Conservation (phyloP, 2,329 filamentous ascomycete genomes). For the Botrytis fragariae region DNA sequence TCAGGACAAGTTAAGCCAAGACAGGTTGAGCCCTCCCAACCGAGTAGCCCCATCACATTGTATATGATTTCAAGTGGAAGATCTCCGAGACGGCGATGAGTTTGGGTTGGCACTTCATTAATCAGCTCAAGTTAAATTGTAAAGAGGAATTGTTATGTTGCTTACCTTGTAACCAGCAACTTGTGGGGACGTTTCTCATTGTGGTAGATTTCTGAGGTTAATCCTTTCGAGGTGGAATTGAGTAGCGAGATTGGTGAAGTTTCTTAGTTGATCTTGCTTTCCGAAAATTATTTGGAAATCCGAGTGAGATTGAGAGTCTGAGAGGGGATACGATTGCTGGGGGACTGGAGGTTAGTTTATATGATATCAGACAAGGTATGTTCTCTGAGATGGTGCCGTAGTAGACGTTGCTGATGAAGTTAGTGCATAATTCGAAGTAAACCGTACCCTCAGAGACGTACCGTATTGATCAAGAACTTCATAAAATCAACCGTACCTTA, state of each 20-base stretch:
- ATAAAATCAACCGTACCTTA: background rate
- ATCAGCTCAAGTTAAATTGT: background rate
- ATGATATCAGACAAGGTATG: background rate
- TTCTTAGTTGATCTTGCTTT: background rate
- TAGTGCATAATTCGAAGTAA: background rate
- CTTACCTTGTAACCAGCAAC: background rate
- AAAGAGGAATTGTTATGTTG: background rate
- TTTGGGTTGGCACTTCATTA: background rate
- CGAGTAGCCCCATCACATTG: background rate
- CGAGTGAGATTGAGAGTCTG: background rate
- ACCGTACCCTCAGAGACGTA: background rate
- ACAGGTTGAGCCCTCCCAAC: background rate
- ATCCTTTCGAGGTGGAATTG: background rate
- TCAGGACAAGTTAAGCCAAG: background rate
- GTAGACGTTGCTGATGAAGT: background rate
- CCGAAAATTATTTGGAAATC: background rate
- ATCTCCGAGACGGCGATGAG: background rate
- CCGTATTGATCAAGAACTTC: background rate
- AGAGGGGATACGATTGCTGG: background rate
- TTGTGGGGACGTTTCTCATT: background rate
- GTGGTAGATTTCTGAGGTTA: background rate
- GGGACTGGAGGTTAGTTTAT: background rate
- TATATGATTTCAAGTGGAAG: background rate
- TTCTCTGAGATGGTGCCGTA: background rate
- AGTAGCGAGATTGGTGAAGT: background rate